Evolutionary conservation across 257 asterid species (phyloP).

Genomic region (Petrea volubilis): DNA sequence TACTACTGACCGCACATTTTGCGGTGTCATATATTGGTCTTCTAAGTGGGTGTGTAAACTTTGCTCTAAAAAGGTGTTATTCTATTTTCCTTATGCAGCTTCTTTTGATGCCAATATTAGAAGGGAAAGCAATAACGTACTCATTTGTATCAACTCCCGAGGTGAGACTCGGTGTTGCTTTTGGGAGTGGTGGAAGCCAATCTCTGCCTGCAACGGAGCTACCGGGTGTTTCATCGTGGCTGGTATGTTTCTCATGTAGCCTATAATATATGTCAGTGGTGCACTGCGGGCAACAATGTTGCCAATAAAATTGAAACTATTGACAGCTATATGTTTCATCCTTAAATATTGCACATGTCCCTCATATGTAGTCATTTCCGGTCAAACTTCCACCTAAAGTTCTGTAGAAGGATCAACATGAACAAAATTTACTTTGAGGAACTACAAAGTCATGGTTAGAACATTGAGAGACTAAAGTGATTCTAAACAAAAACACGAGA

Average conservation of each 20-base stretch:
- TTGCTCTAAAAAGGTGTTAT: neutral
- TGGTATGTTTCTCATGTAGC: constrained; percentile 47
- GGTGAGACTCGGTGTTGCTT: constrained; percentile 90
- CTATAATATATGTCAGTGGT: neutral
- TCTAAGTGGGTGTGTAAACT: neutral
- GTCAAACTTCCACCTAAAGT: too few species aligned
- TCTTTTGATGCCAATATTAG: constrained; percentile 78
- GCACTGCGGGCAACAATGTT: neutral
- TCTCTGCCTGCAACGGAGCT: constrained; percentile 96
- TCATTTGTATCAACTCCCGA: constrained; percentile 89
- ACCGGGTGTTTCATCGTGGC: constrained; percentile 98
- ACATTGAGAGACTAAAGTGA: too few species aligned
- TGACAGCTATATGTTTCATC: too few species aligned
- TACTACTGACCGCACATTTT: too few species aligned
- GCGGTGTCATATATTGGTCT: too few species aligned
- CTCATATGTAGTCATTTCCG: too few species aligned
- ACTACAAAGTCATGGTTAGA: too few species aligned
- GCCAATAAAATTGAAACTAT: neutral
- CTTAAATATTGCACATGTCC: too few species aligned
- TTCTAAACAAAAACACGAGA: too few species aligned
- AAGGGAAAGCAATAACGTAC: constrained; percentile 82
- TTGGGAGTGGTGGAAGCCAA: constrained; percentile 97
- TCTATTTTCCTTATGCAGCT: constrained; percentile 53
- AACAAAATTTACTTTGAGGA: too few species aligned
- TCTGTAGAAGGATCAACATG: too few species aligned